These are phyloP conservation scores for Adansonia grandidieri DNA, from an alignment of 441 rosid genomes.

Conservation along the genomic window DNA sequence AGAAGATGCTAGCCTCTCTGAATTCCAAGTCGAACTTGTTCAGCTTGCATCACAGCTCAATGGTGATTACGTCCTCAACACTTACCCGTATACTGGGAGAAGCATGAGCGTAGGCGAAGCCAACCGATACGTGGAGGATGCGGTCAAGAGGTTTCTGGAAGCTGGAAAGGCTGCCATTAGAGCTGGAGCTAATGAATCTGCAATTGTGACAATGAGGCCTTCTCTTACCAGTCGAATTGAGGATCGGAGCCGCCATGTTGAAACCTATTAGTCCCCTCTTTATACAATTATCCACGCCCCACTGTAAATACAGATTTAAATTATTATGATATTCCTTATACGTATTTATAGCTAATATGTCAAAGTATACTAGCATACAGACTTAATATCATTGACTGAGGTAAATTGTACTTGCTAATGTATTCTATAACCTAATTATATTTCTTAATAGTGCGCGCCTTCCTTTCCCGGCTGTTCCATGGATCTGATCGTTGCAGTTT, in stretches of 20 bases:
- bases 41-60: slow-evolving; percentile 94
- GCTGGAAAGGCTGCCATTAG: slow-evolving; percentile 81
- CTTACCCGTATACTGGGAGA: slow-evolving; percentile 83
- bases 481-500: no score
- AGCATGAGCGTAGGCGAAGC: slow-evolving; percentile 83
- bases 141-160: slow-evolving; percentile 87
- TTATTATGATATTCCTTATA: neutral
- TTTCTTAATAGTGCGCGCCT: neutral
- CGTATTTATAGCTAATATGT: neutral
- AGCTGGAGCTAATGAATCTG: slow-evolving; percentile 94
- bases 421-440: neutral
- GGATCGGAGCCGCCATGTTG: slow-evolving; percentile 32
- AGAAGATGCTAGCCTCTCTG: slow-evolving; percentile 72
- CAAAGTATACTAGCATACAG: neutral
- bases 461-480: neutral
- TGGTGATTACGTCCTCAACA: slow-evolving; percentile 74
- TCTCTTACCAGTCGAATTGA: slow-evolving; percentile 72
- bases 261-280: slow-evolving; percentile 34
- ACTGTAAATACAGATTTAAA: slow-evolving; percentile 22
- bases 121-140: slow-evolving; percentile 78
- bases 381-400: neutral
- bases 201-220: slow-evolving; percentile 83
- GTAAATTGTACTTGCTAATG: neutral
- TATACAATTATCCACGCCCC: neutral
- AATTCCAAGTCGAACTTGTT: slow-evolving; percentile 87